Percentiles rank a stretch among this genome's conserved stretches.
Evolutionary conservation across 768 basidiomycete species (phyloP).

Genomic region (Tylopilus felleus): DNA sequence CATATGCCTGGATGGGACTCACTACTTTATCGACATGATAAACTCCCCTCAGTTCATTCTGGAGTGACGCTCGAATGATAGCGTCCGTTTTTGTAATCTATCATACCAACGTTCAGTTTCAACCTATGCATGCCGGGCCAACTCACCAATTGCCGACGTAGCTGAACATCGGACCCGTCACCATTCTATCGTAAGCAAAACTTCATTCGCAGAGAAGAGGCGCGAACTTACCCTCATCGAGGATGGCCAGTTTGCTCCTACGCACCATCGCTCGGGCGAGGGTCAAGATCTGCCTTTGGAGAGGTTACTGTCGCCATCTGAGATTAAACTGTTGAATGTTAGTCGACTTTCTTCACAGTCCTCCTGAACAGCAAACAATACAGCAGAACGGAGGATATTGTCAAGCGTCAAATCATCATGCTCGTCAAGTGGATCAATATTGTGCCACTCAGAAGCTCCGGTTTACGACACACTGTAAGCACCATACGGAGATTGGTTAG

Average conservation of each 20-base stretch:
- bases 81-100: conserved; percentile 10
- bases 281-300: conserved; percentile 47
- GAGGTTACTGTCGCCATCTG: conserved; percentile 35
- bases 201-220: not conserved
- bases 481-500: not conserved
- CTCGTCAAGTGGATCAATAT: conserved; percentile 50
- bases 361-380: too few species aligned
- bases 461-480: conserved; percentile 5
- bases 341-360: conserved; percentile 16
- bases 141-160: conserved; percentile 10
- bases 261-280: conserved; percentile 42
- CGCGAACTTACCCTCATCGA: conserved; percentile 36
- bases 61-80: conserved; percentile 6
- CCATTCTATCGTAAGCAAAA: not conserved
- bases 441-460: conserved; percentile 43
- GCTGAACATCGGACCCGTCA: not conserved
- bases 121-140: too few species aligned
- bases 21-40: conserved; percentile 8
- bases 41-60: conserved; percentile 1
- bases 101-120: not conserved
- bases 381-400: conserved; percentile 28
- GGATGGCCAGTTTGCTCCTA: conserved; percentile 41
- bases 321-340: conserved; percentile 43
- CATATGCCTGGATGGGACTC: not conserved
- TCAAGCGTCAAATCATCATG: conserved; percentile 39